A percentile compares a stretch with the other conserved stretches of the same genome.
Evolutionary conservation across 441 rosid genomes (phyloP).

Genomic region (Pelargonium myrrhifolium): DNA sequence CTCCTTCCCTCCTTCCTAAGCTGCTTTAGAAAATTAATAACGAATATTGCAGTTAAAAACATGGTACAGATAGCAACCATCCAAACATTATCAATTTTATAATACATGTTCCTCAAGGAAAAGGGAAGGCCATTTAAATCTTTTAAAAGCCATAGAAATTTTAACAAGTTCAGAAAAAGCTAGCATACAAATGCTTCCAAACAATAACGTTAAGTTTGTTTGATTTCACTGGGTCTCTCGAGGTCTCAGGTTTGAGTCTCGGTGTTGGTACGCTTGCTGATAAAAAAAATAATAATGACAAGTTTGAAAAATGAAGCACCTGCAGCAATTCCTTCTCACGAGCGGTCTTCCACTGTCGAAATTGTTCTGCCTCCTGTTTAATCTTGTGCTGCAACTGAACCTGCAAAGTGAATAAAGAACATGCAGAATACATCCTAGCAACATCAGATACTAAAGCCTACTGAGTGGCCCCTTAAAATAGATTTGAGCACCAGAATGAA

Average conservation of each 20-base stretch:
- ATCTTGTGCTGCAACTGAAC: constrained; percentile 66
- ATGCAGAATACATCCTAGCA: constrained; percentile 12
- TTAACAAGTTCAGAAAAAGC: neutral
- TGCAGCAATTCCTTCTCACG: constrained; percentile 63
- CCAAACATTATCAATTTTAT: neutral
- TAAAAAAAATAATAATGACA: neutral
- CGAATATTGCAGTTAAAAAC: neutral
- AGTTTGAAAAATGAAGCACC: constrained; percentile 24
- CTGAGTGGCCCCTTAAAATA: neutral
- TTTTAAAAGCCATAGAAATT: neutral
- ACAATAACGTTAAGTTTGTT: no score
- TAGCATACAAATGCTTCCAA: neutral
- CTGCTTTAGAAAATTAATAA: constrained; percentile 29
- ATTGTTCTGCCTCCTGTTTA: constrained; percentile 69
- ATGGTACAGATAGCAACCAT: constrained; percentile 1
- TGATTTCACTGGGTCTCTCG: no score
- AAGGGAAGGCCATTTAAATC: neutral
- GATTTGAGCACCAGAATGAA: constrained; percentile 13
- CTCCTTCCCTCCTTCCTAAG: constrained; percentile 64
- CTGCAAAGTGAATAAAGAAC: constrained; percentile 24
- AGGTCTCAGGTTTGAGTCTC: no score
- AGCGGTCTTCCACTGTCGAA: constrained; percentile 68
- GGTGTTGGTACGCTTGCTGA: no score
- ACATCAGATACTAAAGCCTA: constrained; percentile 8
- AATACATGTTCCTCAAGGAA: neutral